Evolutionary conservation across 495 filamentous ascomycete species (phyloP), one percentile per base, ranked within the genome.

Genomic region (Talaromyces trachyspermus): DNA sequence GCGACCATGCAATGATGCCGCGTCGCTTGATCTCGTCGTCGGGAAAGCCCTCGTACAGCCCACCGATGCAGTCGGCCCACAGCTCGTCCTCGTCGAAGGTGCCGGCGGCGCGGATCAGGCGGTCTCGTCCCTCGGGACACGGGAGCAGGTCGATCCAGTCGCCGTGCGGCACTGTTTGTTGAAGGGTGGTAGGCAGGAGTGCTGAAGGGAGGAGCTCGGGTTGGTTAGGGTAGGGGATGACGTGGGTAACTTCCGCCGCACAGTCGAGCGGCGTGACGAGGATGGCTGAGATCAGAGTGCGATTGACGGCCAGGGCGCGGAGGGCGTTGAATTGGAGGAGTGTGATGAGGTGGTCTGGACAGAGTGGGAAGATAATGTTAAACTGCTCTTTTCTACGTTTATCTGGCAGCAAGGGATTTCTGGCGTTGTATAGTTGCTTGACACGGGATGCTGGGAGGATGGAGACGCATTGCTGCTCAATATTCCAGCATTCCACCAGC

Each of bases 301-400:
- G 55, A 49, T 72, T 72, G 52, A 54, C 50, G 44, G 55, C 51
- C n/a, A 57, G 36, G 46, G 65, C 69, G 40, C 66, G 63, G 41
- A 72, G 58, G 48, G 61, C 59, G 48, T 72, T 72, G 59, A 50
- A 70, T 51, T 72, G 69, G 15, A 70, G 54, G 18, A 72, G 60
- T 5, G 62, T 64, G 43, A 69, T 66, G 22, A 70, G 64, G 42
- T 70, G 63, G 46, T 70, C 67, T 46, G 61, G 53, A 49, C 53
- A 64, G 39, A 72, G 62, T 27, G 67, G 64, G 49, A 69, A 65
- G 26, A 68, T 40, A 14, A 66, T 48, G 17, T 56, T 53, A 30
- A 44, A 51, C 33, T 59, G 45, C 50, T 55, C 43, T 46, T 60
- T 63, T 54, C 43, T 54, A 46, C 42, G 23, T 39, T 54, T 57